Base-by-base conservation (phyloP, 805 yeast genomes). In the Helenozyma baotianmanensis region DNA sequence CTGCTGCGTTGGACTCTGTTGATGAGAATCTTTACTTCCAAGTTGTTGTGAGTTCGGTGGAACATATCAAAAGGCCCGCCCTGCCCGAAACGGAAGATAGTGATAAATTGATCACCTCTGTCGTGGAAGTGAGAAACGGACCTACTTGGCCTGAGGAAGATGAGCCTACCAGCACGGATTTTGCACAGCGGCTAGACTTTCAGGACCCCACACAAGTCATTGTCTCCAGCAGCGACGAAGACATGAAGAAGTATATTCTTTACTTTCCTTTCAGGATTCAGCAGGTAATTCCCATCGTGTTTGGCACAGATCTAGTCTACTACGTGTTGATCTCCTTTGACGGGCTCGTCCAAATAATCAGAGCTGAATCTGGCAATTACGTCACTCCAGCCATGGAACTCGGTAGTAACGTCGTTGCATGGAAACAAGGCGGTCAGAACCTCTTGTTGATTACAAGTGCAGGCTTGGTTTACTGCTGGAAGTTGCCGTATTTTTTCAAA, bases 301-400 rank as follows among this genome's bases (percentile, higher is more conserved):
- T 69, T 16, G 56, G 53, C 23, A 50, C 56, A 3, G 45, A 47
- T 15, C 59, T 64, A 8, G 45, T 50, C 11, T 77, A 62, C 45
- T 72, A 80, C 64, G 71, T 72, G 9, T 50, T 78, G 14, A 66
- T 80, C 0, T 76, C 85, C 1, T 79, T 78, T 29, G 62, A 70
- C 19, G 88, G 88, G 0, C 55, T 75, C 0, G 44, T 80, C 10
- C 68, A 72, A 39, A 42, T 76, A 0, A 45, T 70, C 6, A 54
- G 71, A 1, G 61, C 72, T 0, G 53, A 56, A 6, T 43, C 67
- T 6, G 84, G 84, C 0, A 49, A 69, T 15, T 59, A 60, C 18
- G 40, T 68, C 1, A 48, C 62, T 29, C 79, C 83, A 2, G 53
- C 66, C 9, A 49, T 78, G 9, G 81, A 77, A 46, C 34, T 79